Conservation (phyloP, 495 filamentous ascomycete genomes). For the Penicillium argentinense region DNA sequence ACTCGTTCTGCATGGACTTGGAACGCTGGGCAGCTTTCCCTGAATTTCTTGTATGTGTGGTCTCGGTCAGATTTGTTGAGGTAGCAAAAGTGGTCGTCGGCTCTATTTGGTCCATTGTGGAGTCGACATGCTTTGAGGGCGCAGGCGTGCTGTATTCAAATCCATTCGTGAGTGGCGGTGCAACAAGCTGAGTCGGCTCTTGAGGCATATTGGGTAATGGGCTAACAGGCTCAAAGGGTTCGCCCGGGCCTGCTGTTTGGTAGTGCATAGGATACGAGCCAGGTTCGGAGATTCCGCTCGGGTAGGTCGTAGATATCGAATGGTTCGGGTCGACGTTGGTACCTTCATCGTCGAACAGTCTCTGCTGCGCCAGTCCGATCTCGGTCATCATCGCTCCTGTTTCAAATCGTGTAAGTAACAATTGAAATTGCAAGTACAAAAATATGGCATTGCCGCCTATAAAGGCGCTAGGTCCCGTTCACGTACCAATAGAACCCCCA, state of each 20-base stretch:
- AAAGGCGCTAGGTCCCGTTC: too few species aligned
- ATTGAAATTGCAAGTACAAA: too few species aligned
- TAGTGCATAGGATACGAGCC: conserved; percentile 17
- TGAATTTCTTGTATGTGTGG: conserved; percentile 8
- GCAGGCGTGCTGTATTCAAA: conserved; percentile 14
- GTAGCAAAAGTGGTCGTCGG: conserved; percentile 3
- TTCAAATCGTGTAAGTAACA: neutral
- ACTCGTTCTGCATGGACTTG: conserved; percentile 26
- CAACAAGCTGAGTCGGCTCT: conserved; percentile 12
- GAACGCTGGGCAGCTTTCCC: conserved; percentile 21
- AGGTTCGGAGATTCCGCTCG: conserved; percentile 18
- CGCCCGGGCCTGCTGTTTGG: neutral
- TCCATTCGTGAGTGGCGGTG: neutral
- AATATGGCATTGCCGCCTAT: too few species aligned
- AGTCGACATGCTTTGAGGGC: conserved; percentile 4
- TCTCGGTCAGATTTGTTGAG: conserved; percentile 4
- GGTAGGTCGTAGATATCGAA: conserved; percentile 15
- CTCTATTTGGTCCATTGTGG: neutral
- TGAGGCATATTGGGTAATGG: neutral
- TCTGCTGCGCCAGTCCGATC: conserved; percentile 37
- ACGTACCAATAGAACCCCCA: conserved; percentile 37
- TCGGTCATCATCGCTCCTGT: conserved; percentile 41
- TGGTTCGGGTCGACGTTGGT: conserved; percentile 16
- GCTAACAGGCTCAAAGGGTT: neutral
- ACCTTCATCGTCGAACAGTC: conserved; percentile 35